These are phyloP conservation scores for Marasmius tenuissimus DNA, from an alignment of 1,284 basidiomycete species.

Conservation along the genomic window DNA sequence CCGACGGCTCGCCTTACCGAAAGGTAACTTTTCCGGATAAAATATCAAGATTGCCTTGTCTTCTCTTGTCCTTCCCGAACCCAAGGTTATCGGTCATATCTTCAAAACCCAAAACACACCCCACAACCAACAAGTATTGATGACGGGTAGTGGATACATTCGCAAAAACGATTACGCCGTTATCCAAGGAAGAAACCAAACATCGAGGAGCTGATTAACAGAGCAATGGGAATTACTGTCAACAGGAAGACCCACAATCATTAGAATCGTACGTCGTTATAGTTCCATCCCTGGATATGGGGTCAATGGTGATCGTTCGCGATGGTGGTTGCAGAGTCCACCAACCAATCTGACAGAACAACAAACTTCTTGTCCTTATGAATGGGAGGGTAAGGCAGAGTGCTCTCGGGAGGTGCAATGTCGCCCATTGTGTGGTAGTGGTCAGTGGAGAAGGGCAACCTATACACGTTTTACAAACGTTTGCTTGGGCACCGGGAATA, in stretches of 20 bases:
- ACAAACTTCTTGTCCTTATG: conserved; percentile 83
- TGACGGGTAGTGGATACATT: background rate
- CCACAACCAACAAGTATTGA: background rate
- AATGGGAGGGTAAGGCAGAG: conserved; percentile 77
- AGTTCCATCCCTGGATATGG: conserved; percentile 78
- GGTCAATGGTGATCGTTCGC: background rate
- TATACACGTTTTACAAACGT: background rate
- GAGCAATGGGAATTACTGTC: background rate
- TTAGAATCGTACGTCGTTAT: conserved; percentile 91
- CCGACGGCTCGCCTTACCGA: conserved; percentile 43
- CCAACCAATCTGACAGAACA: conserved; percentile 87
- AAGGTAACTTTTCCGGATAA: conserved; percentile 69
- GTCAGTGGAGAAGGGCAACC: conserved; percentile 9
- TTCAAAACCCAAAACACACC: background rate
- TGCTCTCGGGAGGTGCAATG: conserved; percentile 49
- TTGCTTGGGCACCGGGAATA: background rate
- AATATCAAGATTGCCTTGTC: conserved; percentile 72
- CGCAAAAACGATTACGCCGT: background rate
- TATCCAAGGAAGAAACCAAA: background rate
- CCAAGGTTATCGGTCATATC: conserved; percentile 80
- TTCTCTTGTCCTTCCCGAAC: conserved; percentile 66
- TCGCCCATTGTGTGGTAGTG: conserved; percentile 13
- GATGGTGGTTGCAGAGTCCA: conserved; percentile 18
- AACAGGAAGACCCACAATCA: conserved; percentile 62
- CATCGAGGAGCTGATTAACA: background rate